A percentile compares a stretch with the other conserved stretches of the same genome.
Conservation (phyloP, 2,329 filamentous ascomycete species). For the Huntiella moniliformis region DNA sequence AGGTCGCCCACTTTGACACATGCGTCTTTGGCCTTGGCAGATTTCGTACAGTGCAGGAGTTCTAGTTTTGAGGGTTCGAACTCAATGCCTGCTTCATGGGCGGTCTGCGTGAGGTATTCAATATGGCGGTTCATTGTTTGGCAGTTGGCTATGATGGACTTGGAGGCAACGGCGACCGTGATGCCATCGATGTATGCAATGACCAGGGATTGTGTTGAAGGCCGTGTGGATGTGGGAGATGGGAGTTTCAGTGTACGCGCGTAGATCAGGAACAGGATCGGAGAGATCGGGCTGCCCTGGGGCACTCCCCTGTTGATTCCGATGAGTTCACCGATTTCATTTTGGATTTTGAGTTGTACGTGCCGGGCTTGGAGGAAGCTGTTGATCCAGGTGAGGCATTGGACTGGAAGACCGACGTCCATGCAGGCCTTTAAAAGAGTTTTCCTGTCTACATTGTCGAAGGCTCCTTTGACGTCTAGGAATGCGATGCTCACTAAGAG, state of each 20-base stretch:
- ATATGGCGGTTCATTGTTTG: neutral
- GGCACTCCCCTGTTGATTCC: neutral
- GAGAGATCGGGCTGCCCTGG: neutral
- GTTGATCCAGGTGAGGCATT: neutral
- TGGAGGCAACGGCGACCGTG: neutral
- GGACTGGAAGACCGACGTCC: neutral
- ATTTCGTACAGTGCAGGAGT: neutral
- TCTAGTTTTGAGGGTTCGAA: conserved; percentile 1
- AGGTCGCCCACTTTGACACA: neutral
- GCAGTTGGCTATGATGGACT: neutral
- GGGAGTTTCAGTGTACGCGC: neutral
- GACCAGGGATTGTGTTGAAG: neutral
- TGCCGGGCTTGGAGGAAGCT: neutral
- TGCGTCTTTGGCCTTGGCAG: neutral
- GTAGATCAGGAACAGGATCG: conserved; percentile 1
- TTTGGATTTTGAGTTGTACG: neutral
- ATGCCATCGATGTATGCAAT: neutral
- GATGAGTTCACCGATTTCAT: neutral
- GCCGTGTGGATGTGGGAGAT: no score
- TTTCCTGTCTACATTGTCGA: neutral
- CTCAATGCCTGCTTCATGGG: neutral
- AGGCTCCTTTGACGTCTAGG: neutral
- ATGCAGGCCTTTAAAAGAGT: neutral
- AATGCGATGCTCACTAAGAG: neutral
- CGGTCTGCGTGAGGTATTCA: neutral